Percentiles rank a stretch among this genome's conserved stretches.
These are phyloP conservation scores for Coniferiporia sulphurascens DNA, from an alignment of 1,284 basidiomycete genomes.

Conservation along the genomic window DNA sequence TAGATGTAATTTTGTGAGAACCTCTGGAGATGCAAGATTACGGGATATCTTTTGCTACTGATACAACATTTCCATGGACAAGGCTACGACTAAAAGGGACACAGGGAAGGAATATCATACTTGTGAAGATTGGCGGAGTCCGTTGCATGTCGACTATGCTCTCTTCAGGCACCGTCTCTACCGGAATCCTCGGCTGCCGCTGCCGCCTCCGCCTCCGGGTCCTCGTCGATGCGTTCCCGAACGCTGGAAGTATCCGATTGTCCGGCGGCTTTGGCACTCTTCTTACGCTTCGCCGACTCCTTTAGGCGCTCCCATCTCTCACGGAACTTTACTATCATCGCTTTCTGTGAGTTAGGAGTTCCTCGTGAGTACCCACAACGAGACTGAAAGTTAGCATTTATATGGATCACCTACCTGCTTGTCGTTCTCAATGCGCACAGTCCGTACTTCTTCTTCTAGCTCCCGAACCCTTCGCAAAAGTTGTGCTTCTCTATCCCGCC, in stretches of 20 bases:
- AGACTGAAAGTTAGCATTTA: conserved; percentile 3
- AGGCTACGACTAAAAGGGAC: background rate
- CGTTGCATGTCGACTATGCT: background rate
- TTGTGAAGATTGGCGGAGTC: background rate
- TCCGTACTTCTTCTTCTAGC: conserved; percentile 73
- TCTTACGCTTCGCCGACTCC: conserved; percentile 79
- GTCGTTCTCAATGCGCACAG: conserved; percentile 67
- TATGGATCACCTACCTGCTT: conserved; percentile 55
- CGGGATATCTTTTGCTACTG: conserved; percentile 4
- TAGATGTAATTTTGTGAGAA: background rate
- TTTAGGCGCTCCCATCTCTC: conserved; percentile 88
- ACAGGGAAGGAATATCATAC: background rate
- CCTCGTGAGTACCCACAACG: conserved; percentile 17
- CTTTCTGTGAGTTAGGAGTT: conserved; percentile 49
- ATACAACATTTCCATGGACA: conserved; percentile 15
- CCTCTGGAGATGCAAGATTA: background rate
- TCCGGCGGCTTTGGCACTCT: conserved; percentile 70
- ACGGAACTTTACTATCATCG: conserved; percentile 78
- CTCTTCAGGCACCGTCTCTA: background rate
- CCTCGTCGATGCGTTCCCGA: conserved; percentile 67
- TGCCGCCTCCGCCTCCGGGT: conserved; percentile 65
- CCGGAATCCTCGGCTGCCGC: conserved; percentile 8
- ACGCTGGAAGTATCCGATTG: conserved; percentile 42
- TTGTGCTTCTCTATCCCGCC: conserved; percentile 60
- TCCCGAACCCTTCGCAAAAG: conserved; percentile 64